Evolutionary conservation across 2,329 filamentous ascomycete species (phyloP).

Genomic region (Graphiopsis chlorocephala): DNA sequence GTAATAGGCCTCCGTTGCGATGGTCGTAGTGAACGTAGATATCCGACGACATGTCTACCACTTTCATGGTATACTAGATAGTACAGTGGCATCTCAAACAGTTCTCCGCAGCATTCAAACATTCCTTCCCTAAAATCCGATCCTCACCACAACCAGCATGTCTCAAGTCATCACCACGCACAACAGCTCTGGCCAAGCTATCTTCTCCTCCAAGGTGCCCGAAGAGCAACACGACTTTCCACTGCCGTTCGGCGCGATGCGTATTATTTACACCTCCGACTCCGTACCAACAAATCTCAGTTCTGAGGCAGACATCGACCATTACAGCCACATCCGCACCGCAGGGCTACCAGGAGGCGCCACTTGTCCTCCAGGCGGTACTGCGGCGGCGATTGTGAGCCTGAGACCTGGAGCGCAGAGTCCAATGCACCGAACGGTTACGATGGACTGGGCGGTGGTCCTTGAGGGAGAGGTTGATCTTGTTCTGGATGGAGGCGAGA

Average conservation of each 20-base stretch:
- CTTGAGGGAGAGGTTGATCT: conserved; percentile 22
- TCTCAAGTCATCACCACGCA: conserved; percentile 25
- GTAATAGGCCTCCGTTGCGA: neutral
- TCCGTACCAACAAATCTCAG: conserved; percentile 13
- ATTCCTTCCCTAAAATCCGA: neutral
- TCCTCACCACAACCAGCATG: conserved; percentile 14
- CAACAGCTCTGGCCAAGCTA: conserved; percentile 19
- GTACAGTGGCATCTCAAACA: neutral
- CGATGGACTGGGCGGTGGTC: conserved; percentile 18
- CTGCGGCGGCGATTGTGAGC: conserved; percentile 12
- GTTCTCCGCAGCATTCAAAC: too few relatives aligned
- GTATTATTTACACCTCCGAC: conserved; percentile 19
- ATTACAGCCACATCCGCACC: conserved; percentile 18
- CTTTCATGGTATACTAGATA: neutral
- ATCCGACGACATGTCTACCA: neutral
- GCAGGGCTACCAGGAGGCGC: conserved; percentile 3
- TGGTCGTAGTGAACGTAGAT: neutral
- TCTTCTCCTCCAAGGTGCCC: conserved; percentile 21
- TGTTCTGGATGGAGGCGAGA: conserved; percentile 21
- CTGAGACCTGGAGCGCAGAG: neutral
- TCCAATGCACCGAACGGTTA: conserved; percentile 20
- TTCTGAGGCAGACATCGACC: conserved; percentile 21
- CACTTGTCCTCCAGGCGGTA: conserved; percentile 16
- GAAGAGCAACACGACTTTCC: neutral
- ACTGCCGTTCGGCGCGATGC: conserved; percentile 8